Evolutionary conservation across 345 rosid species (phyloP), one percentile per base, ranked within the genome.

Genomic region (Raphanus raphanistrum): DNA sequence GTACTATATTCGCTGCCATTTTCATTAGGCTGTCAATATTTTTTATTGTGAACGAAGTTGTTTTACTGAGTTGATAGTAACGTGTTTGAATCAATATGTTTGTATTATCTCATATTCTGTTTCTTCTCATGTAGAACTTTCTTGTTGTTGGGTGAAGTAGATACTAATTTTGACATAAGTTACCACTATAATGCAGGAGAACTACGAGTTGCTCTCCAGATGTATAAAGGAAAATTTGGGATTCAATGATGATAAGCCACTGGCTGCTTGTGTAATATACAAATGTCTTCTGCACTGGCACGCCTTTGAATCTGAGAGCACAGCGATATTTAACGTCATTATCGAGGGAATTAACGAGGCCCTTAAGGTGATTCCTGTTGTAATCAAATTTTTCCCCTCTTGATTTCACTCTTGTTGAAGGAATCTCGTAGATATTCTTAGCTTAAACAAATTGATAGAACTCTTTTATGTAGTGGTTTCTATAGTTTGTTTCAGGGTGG

Each of bases 231-330:
- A 92, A 85, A 86, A 87, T 77, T 71, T 91, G 79, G 98, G 97
- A 26, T 95, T 95, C 76, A 74, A 76, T 70, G 83, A 83, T 84
- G 93, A 90, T 63, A 95, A 91, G 83, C 99, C 98, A 17, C 79
- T 95, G 73, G 96, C 97, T 76, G 98, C 96, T 77, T 91, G 96
- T 83, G 84, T 91, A 61, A 87, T 92, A 67, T 92, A 88, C 85
- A 90, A 89, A 84, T 91, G 93, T 84, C 97, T 95, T 84, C 87
- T 84, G 81, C 92, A 89, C 68, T 92, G 99, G 99, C 99, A 83
- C 79, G 89, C 96, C 83, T 92, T 90, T 79, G 98, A 95, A 80
- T 90, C 97, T 57, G 99, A 92, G 84, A 82, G 96, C 77, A 90
- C 96, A 8, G 82, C 90, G 61, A 90, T 95, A 70, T 95, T 95